Evolutionary conservation across 2,329 filamentous ascomycete genomes (phyloP), one percentile per base, ranked within the genome.

Genomic region (Apiospora pterosperma): DNA sequence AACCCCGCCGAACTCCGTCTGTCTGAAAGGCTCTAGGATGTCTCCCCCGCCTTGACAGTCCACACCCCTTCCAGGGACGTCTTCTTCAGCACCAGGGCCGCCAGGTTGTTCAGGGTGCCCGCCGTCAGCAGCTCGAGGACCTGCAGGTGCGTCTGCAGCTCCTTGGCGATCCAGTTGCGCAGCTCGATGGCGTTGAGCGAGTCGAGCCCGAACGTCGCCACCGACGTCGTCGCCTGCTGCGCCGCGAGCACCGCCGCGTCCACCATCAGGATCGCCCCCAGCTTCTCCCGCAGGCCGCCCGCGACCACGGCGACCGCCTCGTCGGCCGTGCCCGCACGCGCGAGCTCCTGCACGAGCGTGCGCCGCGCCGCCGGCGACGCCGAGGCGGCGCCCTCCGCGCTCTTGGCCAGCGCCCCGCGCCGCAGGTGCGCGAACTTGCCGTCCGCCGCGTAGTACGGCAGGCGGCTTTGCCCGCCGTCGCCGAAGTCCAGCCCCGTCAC

Each of bases 71-170:
- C 31, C 39, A 42, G 19, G 1, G 31, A 23, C 39, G 60, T 34
- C 39, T 62, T 62, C 39, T 48, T 62, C 7, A 63, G 14, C 21
- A 63, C 48, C 10, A 63, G 48, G 12, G 21, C 44, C 14, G 61
- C 61, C 16, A 63, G 14, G 14, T 63, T 36, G 14, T 36, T 58
- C 2, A 63, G 21, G 1, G 77, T 80, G 1, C 83, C 83, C 69
- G 82, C 84, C 5, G 80, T 82, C 44, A 87, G 72, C 66, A 87
- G 71, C 70, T 88, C 84, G 65, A 87, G 72, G 0, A 87, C 84
- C 73, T 87, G 83, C 70, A 86, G 69, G 62, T 82, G 83, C 1
- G 80, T 78, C 70, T 83, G 76, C 67, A 83, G 77, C 71, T 82
- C 81, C 64, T 80, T 78, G 21, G 79, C 79, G 59, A 84, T 80